Base-by-base conservation (phyloP, 2,329 filamentous ascomycete species). In the Aspergillus tanneri region DNA sequence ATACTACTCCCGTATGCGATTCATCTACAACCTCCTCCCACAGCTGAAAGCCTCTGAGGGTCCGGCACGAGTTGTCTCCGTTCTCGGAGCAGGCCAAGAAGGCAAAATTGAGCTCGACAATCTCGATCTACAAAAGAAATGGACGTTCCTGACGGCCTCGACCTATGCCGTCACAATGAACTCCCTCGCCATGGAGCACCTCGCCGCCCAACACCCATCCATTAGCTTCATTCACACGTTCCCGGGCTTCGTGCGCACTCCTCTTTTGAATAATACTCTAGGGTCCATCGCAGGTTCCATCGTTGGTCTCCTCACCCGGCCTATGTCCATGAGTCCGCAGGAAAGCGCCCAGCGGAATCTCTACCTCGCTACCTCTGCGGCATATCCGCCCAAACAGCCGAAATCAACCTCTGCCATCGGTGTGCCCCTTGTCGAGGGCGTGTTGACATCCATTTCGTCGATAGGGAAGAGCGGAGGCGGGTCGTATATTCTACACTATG, bases 1-100 rank as follows among this genome's bases (percentile, higher is more conserved):
- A 16, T 80, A 78, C 65, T 84, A 85, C 65, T 72, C 77, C 4
- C 82, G 82, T 16, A 73, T 78, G 53, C 79, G 80, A 30, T 79
- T 84, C 57, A 72, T 78, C 10, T 48, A 72, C 36, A 81, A 83
- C 45, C 73, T 86, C 0, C 75, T 84, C 7, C 82, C 83, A 0
- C 71, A 77, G 0, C 70, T 86, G 2, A 67, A 69, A 9, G 60
- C 58, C n/a, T 73, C 80, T 0, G 56, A 70, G 0, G 52, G 66
- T 4, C 70, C 82, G 19, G 72, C 77, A 0, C 77, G 81, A 7
- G 77, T 83, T 7, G 72, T 84, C 19, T 76, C 68, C n/a, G 73
- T 84, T n/a, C 66, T 80, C 1, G 76, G 73, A 0, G 78, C 70
- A 8, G 76, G 77, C n/a, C 70, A 72, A 11, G 81, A 84, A 66